These are phyloP conservation scores for Kwoniella sp. DNA, from an alignment of 768 basidiomycete genomes.

Conservation along the genomic window DNA sequence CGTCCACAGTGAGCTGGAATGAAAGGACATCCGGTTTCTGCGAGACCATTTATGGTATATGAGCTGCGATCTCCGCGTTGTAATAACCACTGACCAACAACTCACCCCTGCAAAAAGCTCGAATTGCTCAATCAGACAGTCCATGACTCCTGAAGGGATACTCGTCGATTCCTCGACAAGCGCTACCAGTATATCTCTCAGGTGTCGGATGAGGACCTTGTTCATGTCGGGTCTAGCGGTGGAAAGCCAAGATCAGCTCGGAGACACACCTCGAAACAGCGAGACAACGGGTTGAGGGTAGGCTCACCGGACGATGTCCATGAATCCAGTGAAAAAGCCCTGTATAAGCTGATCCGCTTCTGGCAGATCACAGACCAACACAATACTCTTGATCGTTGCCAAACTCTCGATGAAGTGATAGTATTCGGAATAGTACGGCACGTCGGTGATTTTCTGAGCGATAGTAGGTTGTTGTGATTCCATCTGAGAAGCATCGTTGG, in stretches of 20 bases:
- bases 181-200: slow-evolving; percentile 79
- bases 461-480: slow-evolving; percentile 25
- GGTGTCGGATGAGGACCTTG: slow-evolving; percentile 61
- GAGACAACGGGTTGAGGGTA: background rate
- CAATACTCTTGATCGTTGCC: slow-evolving; percentile 90
- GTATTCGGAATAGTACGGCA: slow-evolving; percentile 87
- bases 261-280: background rate
- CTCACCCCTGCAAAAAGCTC: slow-evolving; percentile 36
- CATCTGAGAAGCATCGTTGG: slow-evolving; percentile 29
- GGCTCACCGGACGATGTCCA: slow-evolving; percentile 69
- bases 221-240: slow-evolving; percentile 43
- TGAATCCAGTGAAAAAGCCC: slow-evolving; percentile 81
- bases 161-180: slow-evolving; percentile 82
- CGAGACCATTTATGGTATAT: background rate
- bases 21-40: slow-evolving; percentile 56
- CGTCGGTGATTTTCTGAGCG: slow-evolving; percentile 61
- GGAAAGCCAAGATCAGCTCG: background rate
- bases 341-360: slow-evolving; percentile 76
- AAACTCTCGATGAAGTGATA: slow-evolving; percentile 92
- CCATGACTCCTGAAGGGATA: slow-evolving; percentile 77
- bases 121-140: slow-evolving; percentile 82
- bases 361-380: slow-evolving; percentile 88
- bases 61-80: background rate
- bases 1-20: slow-evolving; percentile 77
- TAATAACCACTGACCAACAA: background rate